These are phyloP conservation scores for Cyclotella atomus DNA, from an alignment of 108 stramenopile species.

Conservation along the genomic window DNA sequence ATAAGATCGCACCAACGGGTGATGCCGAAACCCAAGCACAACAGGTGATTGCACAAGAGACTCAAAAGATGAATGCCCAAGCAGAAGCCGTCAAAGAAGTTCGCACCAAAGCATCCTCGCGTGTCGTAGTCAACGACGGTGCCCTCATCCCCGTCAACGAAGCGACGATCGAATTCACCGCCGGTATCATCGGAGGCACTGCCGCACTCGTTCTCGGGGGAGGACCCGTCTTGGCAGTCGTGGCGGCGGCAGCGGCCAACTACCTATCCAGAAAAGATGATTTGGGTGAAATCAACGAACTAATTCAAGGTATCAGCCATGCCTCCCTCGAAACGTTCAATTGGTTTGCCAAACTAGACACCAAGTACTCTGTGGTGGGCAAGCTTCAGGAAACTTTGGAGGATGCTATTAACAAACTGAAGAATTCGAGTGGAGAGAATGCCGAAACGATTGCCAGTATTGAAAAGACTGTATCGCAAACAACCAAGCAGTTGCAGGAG, in stretches of 20 bases:
- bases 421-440: slow-evolving; percentile 39
- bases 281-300: slow-evolving; percentile 49
- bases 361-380: slow-evolving; percentile 43
- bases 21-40: background rate
- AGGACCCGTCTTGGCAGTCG: slow-evolving; percentile 37
- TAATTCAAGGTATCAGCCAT: slow-evolving; percentile 41
- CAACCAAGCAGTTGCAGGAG: slow-evolving; percentile 33
- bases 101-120: slow-evolving; percentile 17
- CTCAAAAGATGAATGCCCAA: slow-evolving; percentile 14
- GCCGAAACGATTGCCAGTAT: slow-evolving; percentile 43
- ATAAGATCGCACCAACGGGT: slow-evolving; percentile 1
- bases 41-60: slow-evolving; percentile 1
- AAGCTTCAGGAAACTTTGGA: slow-evolving; percentile 41
- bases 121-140: background rate
- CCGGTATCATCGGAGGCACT: slow-evolving; percentile 43
- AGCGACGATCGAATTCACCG: slow-evolving; percentile 51
- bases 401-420: slow-evolving; percentile 29
- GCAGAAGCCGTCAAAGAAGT: slow-evolving; percentile 15
- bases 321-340: slow-evolving; percentile 48
- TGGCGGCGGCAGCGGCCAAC: slow-evolving; percentile 49
- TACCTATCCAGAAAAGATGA: slow-evolving; percentile 53
- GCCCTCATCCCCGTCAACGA: slow-evolving; percentile 55
- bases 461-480: slow-evolving; percentile 37
- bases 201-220: slow-evolving; percentile 37
- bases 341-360: slow-evolving; percentile 51